Evolutionary conservation across 352 stramenopile genomes (phyloP), one percentile per base, ranked within the genome.

Genomic region (Phytophthora palmivora): DNA sequence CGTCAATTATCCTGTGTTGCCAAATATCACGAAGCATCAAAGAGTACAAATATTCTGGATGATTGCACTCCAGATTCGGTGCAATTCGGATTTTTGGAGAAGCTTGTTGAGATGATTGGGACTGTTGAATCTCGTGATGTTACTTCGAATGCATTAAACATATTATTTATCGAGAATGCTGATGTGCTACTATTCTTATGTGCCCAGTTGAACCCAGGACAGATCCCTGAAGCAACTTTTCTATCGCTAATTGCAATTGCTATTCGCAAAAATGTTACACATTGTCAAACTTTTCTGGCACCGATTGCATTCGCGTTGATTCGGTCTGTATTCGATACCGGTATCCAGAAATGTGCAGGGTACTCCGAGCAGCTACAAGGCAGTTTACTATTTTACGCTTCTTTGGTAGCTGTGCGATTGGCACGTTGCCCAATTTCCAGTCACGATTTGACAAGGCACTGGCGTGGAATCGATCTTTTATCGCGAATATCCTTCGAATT

Each of bases 161-260:
- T 22, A 8, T 19, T 70, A 12, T 65, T 70, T 30, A 58, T 70
- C 6, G 61, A 60, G 32, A 51, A 54, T 30, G 22, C 61, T 5
- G 55, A 70, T 12, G 16, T 51, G 14, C 26, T 70, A 10, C 54
- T 65, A 1, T 70, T 56, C 11, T 39, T 70, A 9, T 70, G 61
- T 14, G 33, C 33, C 7, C 61, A 70, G 14, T 65, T 59, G n/a
- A 45, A 50, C 5, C 28, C 46, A 30, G 15, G 51, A 24, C 32
- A 46, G 34, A 37, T 15, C 15, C 33, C 38, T 0, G 28, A 70
- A 19, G 9, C 54, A 15, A 65, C 54, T 26, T 70, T 70, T n/a
- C 50, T 70, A 10, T 49, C 54, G 11, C 32, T 70, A 6, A 38
- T 70, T 19, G 46, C 54, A 12, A 50, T 60, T 28, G 54, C 45